These are phyloP conservation scores for Xylaria telfairii DNA, from an alignment of 495 filamentous ascomycete genomes.

Conservation along the genomic window DNA sequence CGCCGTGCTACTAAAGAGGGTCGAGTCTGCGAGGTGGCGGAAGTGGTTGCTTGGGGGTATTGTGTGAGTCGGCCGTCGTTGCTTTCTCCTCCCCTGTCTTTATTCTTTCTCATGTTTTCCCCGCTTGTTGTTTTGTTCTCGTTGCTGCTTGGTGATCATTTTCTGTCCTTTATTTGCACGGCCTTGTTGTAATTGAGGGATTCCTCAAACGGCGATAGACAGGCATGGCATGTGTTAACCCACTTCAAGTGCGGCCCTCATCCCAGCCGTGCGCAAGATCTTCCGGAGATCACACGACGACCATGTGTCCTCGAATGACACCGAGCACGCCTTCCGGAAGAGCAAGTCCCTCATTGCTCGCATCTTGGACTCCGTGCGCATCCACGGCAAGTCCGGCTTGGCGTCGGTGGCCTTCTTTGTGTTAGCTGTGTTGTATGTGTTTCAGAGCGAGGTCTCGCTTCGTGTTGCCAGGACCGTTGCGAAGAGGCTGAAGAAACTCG, in stretches of 20 bases:
- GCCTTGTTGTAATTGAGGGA: not conserved
- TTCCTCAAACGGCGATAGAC: not conserved
- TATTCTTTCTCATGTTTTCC: not conserved
- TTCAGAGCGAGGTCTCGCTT: constrained; percentile 54
- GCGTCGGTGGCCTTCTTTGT: constrained; percentile 55
- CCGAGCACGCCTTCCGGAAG: constrained; percentile 54
- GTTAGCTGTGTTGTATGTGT: constrained; percentile 54
- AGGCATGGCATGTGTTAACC: not conserved
- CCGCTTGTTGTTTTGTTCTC: not conserved
- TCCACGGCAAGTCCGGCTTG: constrained; percentile 41
- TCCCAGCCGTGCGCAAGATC: constrained; percentile 49
- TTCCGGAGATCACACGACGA: constrained; percentile 45
- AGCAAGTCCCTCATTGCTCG: constrained; percentile 49
- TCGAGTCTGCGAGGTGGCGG: constrained; percentile 49
- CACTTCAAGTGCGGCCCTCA: constrained; percentile 44
- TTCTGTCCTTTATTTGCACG: not conserved
- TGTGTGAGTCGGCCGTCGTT: constrained; percentile 39
- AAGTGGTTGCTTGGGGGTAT: constrained; percentile 48
- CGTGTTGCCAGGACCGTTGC: constrained; percentile 48
- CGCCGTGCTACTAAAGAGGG: constrained; percentile 36
- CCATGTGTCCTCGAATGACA: constrained; percentile 42
- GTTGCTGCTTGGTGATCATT: not conserved
- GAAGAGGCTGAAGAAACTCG: constrained; percentile 48
- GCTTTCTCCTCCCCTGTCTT: not conserved
- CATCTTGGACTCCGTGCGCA: constrained; percentile 43